Conservation (phyloP, 176 grass and related monocot species). For the Avena insularis region DNA sequence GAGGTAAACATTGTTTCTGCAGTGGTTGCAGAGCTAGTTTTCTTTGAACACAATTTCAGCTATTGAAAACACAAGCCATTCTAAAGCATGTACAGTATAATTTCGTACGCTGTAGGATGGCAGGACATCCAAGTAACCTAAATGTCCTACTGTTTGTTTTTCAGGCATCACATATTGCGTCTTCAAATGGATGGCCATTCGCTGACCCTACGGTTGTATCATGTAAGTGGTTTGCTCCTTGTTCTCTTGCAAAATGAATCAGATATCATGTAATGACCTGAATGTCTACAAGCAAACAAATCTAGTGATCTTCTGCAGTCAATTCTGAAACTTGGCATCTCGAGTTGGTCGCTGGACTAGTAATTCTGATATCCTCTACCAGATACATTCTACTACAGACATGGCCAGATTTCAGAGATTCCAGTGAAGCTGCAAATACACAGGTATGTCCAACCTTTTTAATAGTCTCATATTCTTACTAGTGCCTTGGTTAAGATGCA, state of each 20-base stretch:
- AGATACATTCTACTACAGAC: slow-evolving; percentile 71
- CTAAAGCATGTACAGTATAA: background rate
- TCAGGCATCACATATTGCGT: slow-evolving; percentile 68
- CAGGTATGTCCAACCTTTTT: slow-evolving; percentile 53
- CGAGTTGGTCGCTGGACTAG: slow-evolving; percentile 66
- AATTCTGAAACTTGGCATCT: slow-evolving; percentile 87
- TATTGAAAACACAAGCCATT: background rate
- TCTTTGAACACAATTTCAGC: background rate
- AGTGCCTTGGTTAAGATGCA: background rate
- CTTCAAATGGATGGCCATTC: slow-evolving; percentile 62
- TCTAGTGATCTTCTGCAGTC: slow-evolving; percentile 53
- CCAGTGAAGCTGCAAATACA: slow-evolving; percentile 83
- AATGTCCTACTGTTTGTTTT: background rate
- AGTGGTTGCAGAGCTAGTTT: background rate
- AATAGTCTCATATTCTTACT: background rate
- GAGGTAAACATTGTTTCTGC: slow-evolving; percentile 49
- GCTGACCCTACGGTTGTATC: slow-evolving; percentile 59
- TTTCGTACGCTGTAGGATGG: background rate
- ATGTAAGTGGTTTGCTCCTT: slow-evolving; percentile 53
- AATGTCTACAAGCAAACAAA: slow-evolving; percentile 6
- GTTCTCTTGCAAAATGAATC: slow-evolving; percentile 9
- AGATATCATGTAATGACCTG: background rate
- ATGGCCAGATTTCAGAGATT: slow-evolving; percentile 89
- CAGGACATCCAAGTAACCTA: background rate
- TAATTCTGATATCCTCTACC: slow-evolving; percentile 70